Percentiles rank a stretch among this genome's conserved stretches.
Evolutionary conservation across 1,284 basidiomycete species (phyloP).

Genomic region (Coniferiporia sulphurascens): DNA sequence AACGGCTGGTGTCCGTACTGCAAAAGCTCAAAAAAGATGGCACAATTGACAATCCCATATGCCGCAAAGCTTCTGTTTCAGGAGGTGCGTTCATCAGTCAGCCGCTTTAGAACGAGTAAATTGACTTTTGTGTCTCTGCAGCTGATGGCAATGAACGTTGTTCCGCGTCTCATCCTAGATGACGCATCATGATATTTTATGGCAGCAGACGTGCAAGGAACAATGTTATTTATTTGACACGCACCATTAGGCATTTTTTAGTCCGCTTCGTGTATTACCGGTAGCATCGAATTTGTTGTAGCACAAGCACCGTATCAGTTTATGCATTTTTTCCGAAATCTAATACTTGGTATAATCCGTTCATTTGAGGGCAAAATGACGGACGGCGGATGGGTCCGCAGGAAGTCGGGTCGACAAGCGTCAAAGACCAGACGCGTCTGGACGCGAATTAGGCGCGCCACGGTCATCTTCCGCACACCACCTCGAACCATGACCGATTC

Average conservation of each 20-base stretch:
- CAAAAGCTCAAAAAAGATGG: conserved; percentile 94
- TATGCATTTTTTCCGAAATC: not conserved
- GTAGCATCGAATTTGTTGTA: not conserved
- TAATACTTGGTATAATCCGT: not conserved
- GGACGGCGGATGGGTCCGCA: too few species aligned
- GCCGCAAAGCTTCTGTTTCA: conserved; percentile 97
- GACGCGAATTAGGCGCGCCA: too few species aligned
- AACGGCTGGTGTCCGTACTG: conserved; percentile 95
- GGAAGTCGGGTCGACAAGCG: too few species aligned
- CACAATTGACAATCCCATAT: conserved; percentile 96
- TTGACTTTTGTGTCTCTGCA: conserved; percentile 27
- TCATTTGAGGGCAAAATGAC: not conserved
- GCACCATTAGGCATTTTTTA: not conserved
- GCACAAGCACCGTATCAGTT: not conserved
- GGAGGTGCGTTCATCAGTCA: conserved; percentile 56
- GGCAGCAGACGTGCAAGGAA: not conserved
- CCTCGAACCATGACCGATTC: not conserved
- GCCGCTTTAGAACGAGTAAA: not conserved
- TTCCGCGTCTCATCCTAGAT: conserved; percentile 80
- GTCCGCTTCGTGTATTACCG: not conserved
- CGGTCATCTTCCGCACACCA: not conserved
- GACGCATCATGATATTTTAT: conserved; percentile 50
- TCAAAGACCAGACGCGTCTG: too few species aligned
- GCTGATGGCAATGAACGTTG: conserved; percentile 95
- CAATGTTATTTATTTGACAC: not conserved